Base-by-base conservation (phyloP, 805 yeast species). In the Kodamaea lidongshanica region DNA sequence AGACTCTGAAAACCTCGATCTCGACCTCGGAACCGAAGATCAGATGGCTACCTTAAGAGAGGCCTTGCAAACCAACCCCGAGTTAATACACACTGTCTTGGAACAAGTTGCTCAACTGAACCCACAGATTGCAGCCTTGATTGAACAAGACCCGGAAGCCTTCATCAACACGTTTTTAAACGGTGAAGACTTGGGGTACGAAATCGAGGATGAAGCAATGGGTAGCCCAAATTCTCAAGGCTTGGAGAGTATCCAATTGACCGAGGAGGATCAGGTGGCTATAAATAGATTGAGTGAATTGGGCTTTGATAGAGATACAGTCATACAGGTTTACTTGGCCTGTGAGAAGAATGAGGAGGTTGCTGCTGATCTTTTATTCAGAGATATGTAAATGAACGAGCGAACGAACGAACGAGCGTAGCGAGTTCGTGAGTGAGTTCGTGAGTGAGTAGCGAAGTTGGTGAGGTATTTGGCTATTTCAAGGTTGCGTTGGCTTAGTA, bases 301-400 rank as follows among this genome's bases (percentile, higher is more conserved):
- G 42, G 98, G 98, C 0, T 92, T 92, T 48, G 95, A 86, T 43
- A 74, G 95, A 44, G 71, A 79, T 44, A 65, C 81, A 34, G 98
- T 84, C 25, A 75, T 87, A 38, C 95, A 88, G 64, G 95, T 94
- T 17, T 92, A 85, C 63, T 79, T 92, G 70, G 97, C 97, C 23
- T 92, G 98, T 59, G 98, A 92, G 50, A 89, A 87, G 63, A 86
- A 92, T 59, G 98, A 92, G 64, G 96, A 89, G 65, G 73, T 85
- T 48, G 87, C 98, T 24, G 98, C 97, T 13, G 92, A 92, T 62
- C 74, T 86, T 50, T 67, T 92, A 45, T 83, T 92, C 46, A 61
- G 69, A 39, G 69, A 63, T 52, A 53, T 55, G 51, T 58, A 52
- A 45, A 18, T 12, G 13, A 24, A n/a, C n/a, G n/a, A n/a, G n/a